Conservation (phyloP, 192 early-diverging fungal species). For the Mortierella alpina region DNA sequence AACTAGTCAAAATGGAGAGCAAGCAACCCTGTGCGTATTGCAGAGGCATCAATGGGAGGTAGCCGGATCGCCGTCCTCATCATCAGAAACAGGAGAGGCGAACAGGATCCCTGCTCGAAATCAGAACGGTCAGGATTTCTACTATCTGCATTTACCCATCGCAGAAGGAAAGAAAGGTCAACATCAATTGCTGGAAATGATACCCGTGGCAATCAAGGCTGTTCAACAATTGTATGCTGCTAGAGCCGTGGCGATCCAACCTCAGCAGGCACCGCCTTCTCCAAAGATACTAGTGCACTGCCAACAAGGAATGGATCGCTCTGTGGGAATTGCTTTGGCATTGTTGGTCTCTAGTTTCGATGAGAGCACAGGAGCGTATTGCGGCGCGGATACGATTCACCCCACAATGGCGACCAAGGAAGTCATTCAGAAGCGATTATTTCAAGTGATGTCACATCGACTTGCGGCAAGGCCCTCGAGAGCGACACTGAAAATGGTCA, state of each 20-base stretch:
- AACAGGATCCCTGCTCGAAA: neutral
- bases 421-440: slow-evolving; percentile 69
- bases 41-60: slow-evolving; percentile 22
- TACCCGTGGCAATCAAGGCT: slow-evolving; percentile 70
- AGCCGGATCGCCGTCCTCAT: neutral
- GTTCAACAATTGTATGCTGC: slow-evolving; percentile 50
- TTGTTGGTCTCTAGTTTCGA: slow-evolving; percentile 71
- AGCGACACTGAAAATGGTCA: slow-evolving; percentile 82
- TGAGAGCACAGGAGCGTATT: slow-evolving; percentile 51
- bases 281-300: slow-evolving; percentile 78
- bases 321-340: slow-evolving; percentile 81
- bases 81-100: neutral
- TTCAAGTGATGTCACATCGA: slow-evolving; percentile 74
- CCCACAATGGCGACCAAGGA: slow-evolving; percentile 62
- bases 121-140: slow-evolving; percentile 5
- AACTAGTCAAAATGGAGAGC: slow-evolving; percentile 12
- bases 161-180: slow-evolving; percentile 93
- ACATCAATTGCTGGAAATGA: slow-evolving; percentile 64
- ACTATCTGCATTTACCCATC: slow-evolving; percentile 80
- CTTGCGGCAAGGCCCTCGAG: slow-evolving; percentile 77
- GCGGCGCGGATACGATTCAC: neutral
- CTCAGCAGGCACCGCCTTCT: neutral
- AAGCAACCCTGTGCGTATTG: slow-evolving; percentile 31
- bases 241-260: neutral
- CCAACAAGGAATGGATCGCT: slow-evolving; percentile 83